phyloP scores from a whole-genome alignment of 306 rosid genomes.

The Vicia villosa region DNA sequence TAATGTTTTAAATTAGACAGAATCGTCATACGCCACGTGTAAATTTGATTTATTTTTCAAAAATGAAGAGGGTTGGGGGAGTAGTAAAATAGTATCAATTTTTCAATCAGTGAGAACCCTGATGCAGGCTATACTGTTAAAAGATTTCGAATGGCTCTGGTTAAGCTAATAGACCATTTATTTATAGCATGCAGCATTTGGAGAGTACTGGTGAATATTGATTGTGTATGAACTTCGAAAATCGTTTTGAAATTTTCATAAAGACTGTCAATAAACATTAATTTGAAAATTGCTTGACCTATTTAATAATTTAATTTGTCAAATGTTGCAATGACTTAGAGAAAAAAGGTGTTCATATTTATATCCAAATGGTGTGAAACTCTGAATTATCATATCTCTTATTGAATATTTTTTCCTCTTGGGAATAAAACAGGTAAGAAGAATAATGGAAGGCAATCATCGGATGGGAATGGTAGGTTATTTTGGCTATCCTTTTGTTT shows the following conservation, averaged over 20 bases:
- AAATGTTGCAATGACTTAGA: slow-evolving; percentile 12
- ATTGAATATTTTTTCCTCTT: slow-evolving; percentile 13
- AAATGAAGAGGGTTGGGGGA: not conserved
- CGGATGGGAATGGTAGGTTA: slow-evolving; percentile 99
- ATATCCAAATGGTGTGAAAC: slow-evolving; percentile 30
- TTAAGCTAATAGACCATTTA: slow-evolving; percentile 16
- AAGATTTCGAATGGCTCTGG: not conserved
- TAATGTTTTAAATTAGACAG: no score
- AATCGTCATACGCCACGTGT: not conserved
- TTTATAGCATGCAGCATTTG: slow-evolving; percentile 29
- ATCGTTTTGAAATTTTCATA: slow-evolving; percentile 11
- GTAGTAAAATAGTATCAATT: not conserved
- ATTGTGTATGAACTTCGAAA: slow-evolving; percentile 6
- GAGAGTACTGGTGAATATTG: slow-evolving; percentile 13
- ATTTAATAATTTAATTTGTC: slow-evolving; percentile 26
- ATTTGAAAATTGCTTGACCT: slow-evolving; percentile 24
- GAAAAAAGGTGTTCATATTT: slow-evolving; percentile 10
- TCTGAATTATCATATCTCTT: slow-evolving; percentile 27
- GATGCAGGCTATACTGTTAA: not conserved
- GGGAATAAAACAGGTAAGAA: slow-evolving; percentile 70
- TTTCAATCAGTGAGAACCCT: slow-evolving; percentile 2
- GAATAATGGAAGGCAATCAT: slow-evolving; percentile 97
- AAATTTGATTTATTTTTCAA: not conserved
- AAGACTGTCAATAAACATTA: slow-evolving; percentile 2
- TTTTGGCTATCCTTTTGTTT: slow-evolving; percentile 41